Conservation (phyloP, 176 grass and related monocot genomes). For the Dendrocalamus sinicus region DNA sequence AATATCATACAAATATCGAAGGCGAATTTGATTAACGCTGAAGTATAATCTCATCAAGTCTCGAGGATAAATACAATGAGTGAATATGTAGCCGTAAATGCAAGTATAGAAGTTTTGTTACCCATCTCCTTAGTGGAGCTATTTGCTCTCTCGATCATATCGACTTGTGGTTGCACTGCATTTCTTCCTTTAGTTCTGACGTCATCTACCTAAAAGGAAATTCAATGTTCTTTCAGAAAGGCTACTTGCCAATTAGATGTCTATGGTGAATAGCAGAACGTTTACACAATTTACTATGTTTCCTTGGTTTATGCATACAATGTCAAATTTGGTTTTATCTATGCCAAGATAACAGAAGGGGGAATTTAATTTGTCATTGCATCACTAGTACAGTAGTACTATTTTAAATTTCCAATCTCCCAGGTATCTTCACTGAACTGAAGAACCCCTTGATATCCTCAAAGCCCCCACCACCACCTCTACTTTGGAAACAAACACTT, state of each 20-base stretch:
- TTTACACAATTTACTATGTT: background rate
- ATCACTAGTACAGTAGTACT: background rate
- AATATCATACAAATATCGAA: background rate
- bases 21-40: background rate
- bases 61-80: background rate
- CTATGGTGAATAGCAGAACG: background rate
- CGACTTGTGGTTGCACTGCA: constrained; percentile 59
- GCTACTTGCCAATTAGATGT: background rate
- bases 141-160: constrained; percentile 82
- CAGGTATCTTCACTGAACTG: background rate
- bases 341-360: background rate
- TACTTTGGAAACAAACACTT: background rate
- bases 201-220: constrained; percentile 63
- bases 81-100: background rate
- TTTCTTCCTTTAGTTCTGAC: constrained; percentile 73
- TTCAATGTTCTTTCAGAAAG: background rate
- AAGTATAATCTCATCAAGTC: constrained; percentile 10
- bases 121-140: constrained; percentile 79
- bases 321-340: background rate
- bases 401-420: background rate
- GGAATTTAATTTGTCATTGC: background rate
- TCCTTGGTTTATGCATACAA: background rate
- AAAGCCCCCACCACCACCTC: background rate
- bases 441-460: background rate
- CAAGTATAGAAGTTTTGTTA: constrained; percentile 27